Conservation (phyloP, 2,329 filamentous ascomycete species). For the Ampelomyces quisqualis region DNA sequence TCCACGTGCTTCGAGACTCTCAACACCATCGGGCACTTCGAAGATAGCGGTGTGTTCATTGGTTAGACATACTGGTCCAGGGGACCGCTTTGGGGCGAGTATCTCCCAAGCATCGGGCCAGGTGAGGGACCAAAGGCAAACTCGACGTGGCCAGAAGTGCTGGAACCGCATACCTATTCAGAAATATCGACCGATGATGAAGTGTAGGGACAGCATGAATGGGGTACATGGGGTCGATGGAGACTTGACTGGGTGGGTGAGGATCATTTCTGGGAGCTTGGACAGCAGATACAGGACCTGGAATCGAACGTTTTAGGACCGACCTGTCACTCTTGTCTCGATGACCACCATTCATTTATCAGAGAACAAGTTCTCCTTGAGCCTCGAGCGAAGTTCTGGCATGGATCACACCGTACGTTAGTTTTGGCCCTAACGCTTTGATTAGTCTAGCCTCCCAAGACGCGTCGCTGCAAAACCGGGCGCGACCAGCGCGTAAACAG, state of each 20-base stretch:
- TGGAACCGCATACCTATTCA: slow-evolving; percentile 22
- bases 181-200: slow-evolving; percentile 23
- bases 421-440: too few species aligned
- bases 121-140: slow-evolving; percentile 15
- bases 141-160: slow-evolving; percentile 20
- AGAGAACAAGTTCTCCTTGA: too few species aligned
- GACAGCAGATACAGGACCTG: too few species aligned
- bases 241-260: slow-evolving; percentile 11
- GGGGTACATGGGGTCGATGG: slow-evolving; percentile 5
- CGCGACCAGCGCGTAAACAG: too few species aligned
- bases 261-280: slow-evolving; percentile 23
- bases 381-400: too few species aligned
- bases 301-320: too few species aligned
- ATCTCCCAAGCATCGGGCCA: slow-evolving; percentile 26
- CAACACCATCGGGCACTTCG: slow-evolving; percentile 43
- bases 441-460: too few species aligned
- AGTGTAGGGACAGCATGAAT: slow-evolving; percentile 21
- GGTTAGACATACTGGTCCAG: slow-evolving; percentile 57
- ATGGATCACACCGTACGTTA: too few species aligned
- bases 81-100: slow-evolving; percentile 52
- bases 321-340: too few species aligned
- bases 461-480: too few species aligned
- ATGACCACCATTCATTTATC: too few species aligned
- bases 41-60: slow-evolving; percentile 47
- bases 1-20: slow-evolving; percentile 48